Conservation (phyloP, 1,284 basidiomycete genomes). For the Polyporus tsugae region DNA sequence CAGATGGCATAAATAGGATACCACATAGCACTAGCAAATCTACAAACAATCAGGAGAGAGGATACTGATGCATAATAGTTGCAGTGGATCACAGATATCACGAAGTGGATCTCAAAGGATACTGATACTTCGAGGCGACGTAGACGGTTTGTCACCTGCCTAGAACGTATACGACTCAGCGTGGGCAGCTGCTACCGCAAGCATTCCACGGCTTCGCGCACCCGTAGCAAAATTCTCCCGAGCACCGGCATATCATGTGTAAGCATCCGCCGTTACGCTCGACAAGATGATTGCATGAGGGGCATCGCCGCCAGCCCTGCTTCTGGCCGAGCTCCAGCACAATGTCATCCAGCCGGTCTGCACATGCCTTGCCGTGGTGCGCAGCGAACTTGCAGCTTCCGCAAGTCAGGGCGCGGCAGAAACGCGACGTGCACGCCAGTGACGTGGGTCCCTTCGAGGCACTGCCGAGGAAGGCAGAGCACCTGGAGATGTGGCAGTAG, state of each 20-base stretch:
- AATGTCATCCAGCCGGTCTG: conserved; percentile 12
- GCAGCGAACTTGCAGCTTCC: conserved; percentile 30
- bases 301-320: conserved; percentile 35
- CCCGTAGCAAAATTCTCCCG: conserved; percentile 36
- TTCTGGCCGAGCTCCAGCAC: conserved; percentile 30
- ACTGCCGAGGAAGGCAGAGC: conserved; percentile 29
- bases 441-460: background rate
- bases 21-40: no score
- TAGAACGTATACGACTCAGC: conserved; percentile 25
- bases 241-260: conserved; percentile 36
- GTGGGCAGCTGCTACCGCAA: conserved; percentile 25
- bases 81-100: background rate
- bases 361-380: conserved; percentile 25
- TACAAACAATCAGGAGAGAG: no score
- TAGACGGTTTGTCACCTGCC: background rate
- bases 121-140: no score
- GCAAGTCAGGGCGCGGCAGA: conserved; percentile 24
- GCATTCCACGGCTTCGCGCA: conserved; percentile 35
- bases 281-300: conserved; percentile 32
- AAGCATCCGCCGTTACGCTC: conserved; percentile 35
- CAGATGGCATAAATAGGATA: no score
- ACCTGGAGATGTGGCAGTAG: conserved; percentile 30
- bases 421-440: background rate
- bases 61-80: no score
- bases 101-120: no score